Percentiles rank a stretch among this genome's conserved stretches.
Evolutionary conservation across 768 basidiomycete genomes (phyloP).

Genomic region (Baorangia bicolor): DNA sequence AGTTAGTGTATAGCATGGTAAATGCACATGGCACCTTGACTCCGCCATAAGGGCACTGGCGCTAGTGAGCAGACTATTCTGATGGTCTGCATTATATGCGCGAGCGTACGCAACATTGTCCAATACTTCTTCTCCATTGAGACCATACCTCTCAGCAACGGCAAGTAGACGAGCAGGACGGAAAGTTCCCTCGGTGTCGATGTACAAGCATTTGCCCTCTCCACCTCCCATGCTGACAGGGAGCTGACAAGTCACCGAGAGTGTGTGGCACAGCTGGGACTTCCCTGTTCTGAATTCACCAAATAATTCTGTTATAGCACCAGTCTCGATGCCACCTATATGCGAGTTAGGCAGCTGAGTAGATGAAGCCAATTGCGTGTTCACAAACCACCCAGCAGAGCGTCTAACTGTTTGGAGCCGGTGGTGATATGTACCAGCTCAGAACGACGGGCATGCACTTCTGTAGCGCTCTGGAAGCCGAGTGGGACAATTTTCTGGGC

Average conservation of each 20-base stretch:
- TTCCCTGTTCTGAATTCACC: slow-evolving; percentile 99
- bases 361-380: neutral
- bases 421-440: slow-evolving; percentile 97
- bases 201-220: slow-evolving; percentile 98
- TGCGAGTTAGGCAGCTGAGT: slow-evolving; percentile 14
- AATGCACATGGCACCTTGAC: slow-evolving; percentile 65
- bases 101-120: slow-evolving; percentile 98
- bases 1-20: slow-evolving; percentile 3
- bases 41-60: slow-evolving; percentile 99
- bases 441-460: slow-evolving; percentile 91
- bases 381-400: slow-evolving; percentile 80
- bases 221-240: slow-evolving; percentile 98
- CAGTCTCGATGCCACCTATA: slow-evolving; percentile 93
- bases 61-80: slow-evolving; percentile 81
- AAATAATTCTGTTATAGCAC: slow-evolving; percentile 96
- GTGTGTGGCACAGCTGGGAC: slow-evolving; percentile 96
- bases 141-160: slow-evolving; percentile 93
- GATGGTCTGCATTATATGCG: slow-evolving; percentile 98
- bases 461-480: slow-evolving; percentile 97
- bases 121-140: slow-evolving; percentile 96
- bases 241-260: slow-evolving; percentile 97
- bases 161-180: slow-evolving; percentile 93
- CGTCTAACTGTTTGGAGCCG: slow-evolving; percentile 94
- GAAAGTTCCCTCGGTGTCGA: slow-evolving; percentile 99
- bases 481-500: slow-evolving; percentile 96